Evolutionary conservation across 75 land plant genomes (phyloP), one percentile per base, ranked within the genome.

Genomic region (Selaginella moellendorffii): DNA sequence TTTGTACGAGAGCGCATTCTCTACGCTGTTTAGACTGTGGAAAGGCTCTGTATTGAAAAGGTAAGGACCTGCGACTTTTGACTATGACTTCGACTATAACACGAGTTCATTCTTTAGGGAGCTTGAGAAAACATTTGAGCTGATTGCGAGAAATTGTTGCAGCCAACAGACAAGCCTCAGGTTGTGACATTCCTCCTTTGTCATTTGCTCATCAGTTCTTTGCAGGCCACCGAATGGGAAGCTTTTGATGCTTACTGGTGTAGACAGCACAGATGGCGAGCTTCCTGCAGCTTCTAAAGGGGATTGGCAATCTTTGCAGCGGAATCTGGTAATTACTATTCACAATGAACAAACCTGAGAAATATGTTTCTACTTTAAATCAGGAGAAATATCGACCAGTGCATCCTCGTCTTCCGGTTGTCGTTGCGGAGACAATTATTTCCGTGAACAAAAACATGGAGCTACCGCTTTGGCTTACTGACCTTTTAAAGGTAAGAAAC

Each of bases 391-490:
- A 89, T 66, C 75, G 29, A 30, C 63, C 53, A 10, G 31, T 82
- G 53, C 82, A 95, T 68, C 72, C 85, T 1, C 78, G 77, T 27
- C 79, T 95, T 22, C 96, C 90, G 54, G 78, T 77, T 28, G 71
- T 78, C 63, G 99, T 84, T 68, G 99, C 91, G 58, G 96, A 88
- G 58, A 80, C 90, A 28, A 81, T 95, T 67, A 82, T 95, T 28
- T 68, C 63, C 25, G 70, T 74, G 5, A 88, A 95, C 71, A 78
- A 83, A 53, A 83, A 83, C 51, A 83, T 95, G 72, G 87, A 95
- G 54, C 73, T 95, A 60, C 99, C 99, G 24, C 78, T 85, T 42
- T 95, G 99, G 99, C 75, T 95, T 29, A 82, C 86, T 56, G 72
- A 82, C 27, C 83, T 80, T 72, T 82, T 95, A 54, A 95, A 95